Conservation (phyloP, 768 basidiomycete genomes). For the Amanita phalloides region DNA sequence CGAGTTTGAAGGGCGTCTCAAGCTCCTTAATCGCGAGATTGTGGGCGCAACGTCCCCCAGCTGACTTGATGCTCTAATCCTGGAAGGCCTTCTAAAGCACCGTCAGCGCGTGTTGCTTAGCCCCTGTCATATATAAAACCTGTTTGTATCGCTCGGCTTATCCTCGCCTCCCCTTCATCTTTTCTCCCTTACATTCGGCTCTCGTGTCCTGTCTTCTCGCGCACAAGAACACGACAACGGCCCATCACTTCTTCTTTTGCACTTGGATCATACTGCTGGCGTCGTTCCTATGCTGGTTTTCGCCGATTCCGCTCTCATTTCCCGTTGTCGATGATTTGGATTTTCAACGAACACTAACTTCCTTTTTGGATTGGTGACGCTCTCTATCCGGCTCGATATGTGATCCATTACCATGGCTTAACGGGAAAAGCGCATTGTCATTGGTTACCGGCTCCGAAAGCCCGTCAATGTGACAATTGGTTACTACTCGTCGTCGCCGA, state of each 20-base stretch:
- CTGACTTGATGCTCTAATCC: background rate
- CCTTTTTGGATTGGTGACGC: constrained; percentile 1
- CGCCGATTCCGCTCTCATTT: background rate
- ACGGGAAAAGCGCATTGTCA: background rate
- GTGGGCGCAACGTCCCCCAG: background rate
- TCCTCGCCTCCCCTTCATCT: background rate
- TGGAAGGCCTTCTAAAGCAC: background rate
- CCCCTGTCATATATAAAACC: background rate
- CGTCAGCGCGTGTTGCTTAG: background rate
- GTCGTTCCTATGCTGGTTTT: background rate
- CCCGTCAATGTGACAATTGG: background rate
- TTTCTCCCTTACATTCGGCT: background rate
- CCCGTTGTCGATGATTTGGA: background rate
- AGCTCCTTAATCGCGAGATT: background rate
- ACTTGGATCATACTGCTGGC: background rate
- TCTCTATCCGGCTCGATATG: background rate
- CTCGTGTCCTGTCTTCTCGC: background rate
- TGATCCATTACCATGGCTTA: background rate
- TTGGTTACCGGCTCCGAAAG: constrained; percentile 4
- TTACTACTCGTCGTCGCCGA: background rate
- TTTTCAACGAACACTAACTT: constrained; percentile 2
- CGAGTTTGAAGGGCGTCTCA: background rate
- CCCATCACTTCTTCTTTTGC: too few relatives aligned
- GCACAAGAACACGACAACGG: too few relatives aligned
- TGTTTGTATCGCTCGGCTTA: background rate